Base-by-base conservation (phyloP, 2,329 filamentous ascomycete genomes). In the Aspergillus sp. region DNA sequence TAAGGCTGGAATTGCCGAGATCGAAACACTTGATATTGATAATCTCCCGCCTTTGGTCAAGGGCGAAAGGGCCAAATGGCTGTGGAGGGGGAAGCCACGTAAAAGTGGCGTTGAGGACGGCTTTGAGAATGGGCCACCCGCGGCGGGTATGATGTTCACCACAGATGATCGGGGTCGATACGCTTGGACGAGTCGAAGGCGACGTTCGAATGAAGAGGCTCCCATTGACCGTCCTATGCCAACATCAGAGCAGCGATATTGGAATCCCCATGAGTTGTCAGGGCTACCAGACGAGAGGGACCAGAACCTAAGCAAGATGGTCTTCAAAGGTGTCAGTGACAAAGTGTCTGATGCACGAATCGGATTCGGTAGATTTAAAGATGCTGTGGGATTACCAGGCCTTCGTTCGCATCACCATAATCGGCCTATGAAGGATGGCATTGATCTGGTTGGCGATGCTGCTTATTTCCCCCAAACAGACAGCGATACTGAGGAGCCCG, bases 21-120 rank as follows among this genome's bases (percentile, higher is more conserved):
- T 96, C 33, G 93, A 98, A 69, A 97, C 90, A 1, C 75, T 88
- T 7, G 89, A 97, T 59, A 81, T 96, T 45, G 89, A 94, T 56
- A 82, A 77, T 41, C 94, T 97, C 55, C 78, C 88, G 42, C 81
- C 81, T 49, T 74, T 94, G 28, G 80, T 85, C 0, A 84, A 83
- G 51, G 91, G 93, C 32, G 87, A 93, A 62, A 80, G 86, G 47
- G 77, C 87, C 10, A 95, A 94, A 65, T 97, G 90, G 88, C 75
- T 98, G 2, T 98, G 93, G 93, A 78, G 87, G 51, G 93, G 91
- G 10, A 97, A 95, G 64, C 79, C 87, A 34, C 81, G 84, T 50
- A 88, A 91, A 60, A 77, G 60, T 44, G 60, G 56, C 10, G 41
- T 60, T 10, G 62, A 57, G 29, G 57, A 68, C 49, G 54, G 56